Evolutionary conservation across 2,329 filamentous ascomycete genomes (phyloP).

Genomic region (Paraphoma sp.): DNA sequence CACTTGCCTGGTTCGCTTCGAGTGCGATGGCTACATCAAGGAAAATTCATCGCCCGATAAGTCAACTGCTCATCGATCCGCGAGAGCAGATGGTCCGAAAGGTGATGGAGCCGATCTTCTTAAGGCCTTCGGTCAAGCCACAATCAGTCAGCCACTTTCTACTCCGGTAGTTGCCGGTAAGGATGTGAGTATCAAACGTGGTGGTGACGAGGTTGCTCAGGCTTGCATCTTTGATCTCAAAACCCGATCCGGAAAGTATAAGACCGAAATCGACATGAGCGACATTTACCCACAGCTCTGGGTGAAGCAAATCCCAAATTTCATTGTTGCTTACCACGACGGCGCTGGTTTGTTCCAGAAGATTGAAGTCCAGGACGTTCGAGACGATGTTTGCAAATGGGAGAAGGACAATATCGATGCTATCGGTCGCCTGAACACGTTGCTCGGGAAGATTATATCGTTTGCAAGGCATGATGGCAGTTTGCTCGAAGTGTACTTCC

Average conservation of each 20-base stretch:
- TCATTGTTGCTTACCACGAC: slow-evolving; percentile 60
- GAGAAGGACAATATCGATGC: slow-evolving; percentile 46
- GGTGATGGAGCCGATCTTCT: slow-evolving; percentile 9
- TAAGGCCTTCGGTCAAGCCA: slow-evolving; percentile 12
- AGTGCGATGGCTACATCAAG: slow-evolving; percentile 63
- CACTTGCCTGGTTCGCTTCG: slow-evolving; percentile 61
- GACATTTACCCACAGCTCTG: slow-evolving; percentile 57
- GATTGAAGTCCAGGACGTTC: slow-evolving; percentile 49
- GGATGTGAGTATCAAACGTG: slow-evolving; percentile 22
- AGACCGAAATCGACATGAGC: slow-evolving; percentile 42
- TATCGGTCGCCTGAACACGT: slow-evolving; percentile 31
- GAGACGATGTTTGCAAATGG: slow-evolving; percentile 49
- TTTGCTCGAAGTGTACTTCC: slow-evolving; percentile 45
- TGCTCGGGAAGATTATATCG: slow-evolving; percentile 42
- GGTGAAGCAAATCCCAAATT: slow-evolving; percentile 59
- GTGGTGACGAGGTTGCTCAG: slow-evolving; percentile 47
- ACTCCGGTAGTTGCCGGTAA: not conserved
- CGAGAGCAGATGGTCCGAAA: not conserved
- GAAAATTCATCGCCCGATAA: not conserved
- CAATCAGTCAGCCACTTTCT: slow-evolving; percentile 5
- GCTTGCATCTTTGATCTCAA: slow-evolving; percentile 60
- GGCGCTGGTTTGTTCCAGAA: slow-evolving; percentile 52
- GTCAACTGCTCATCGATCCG: not conserved
- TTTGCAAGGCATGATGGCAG: slow-evolving; percentile 25
- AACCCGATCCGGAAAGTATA: slow-evolving; percentile 51